These are phyloP conservation scores for Halophytophthora polymorphica DNA, from an alignment of 352 stramenopile species.

Conservation along the genomic window DNA sequence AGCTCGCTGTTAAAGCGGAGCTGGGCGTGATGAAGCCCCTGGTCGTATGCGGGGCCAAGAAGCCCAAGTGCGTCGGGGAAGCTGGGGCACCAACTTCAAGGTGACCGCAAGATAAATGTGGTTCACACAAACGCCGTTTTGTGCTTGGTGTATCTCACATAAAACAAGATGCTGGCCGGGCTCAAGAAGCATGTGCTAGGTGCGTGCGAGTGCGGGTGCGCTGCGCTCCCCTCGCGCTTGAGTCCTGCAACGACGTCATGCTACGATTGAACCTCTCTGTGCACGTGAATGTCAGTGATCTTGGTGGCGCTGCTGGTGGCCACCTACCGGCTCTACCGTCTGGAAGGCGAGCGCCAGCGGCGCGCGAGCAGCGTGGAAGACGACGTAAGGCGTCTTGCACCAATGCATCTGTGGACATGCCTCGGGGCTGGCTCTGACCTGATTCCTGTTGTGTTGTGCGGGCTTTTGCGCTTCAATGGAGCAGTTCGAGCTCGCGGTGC, in stretches of 20 bases:
- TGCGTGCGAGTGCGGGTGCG: slow-evolving; percentile 17
- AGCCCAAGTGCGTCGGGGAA: too few relatives aligned
- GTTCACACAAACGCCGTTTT: too few relatives aligned
- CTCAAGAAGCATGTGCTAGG: slow-evolving; percentile 38
- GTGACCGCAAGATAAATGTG: too few relatives aligned
- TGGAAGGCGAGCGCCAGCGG: slow-evolving; percentile 43
- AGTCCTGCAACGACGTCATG: not conserved
- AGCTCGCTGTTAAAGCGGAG: too few relatives aligned
- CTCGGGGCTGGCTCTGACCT: slow-evolving; percentile 6
- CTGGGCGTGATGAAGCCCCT: too few relatives aligned
- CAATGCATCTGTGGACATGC: not conserved
- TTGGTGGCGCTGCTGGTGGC: slow-evolving; percentile 52
- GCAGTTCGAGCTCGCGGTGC: slow-evolving; percentile 53
- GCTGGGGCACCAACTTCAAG: too few relatives aligned
- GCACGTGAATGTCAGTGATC: slow-evolving; percentile 35
- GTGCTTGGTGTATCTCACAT: too few relatives aligned
- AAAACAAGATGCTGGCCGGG: slow-evolving; percentile 21
- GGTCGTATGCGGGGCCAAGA: too few relatives aligned
- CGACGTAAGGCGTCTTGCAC: slow-evolving; percentile 22
- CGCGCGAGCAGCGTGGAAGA: slow-evolving; percentile 30
- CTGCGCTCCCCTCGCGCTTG: not conserved
- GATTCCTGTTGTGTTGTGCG: not conserved
- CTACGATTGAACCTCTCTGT: not conserved
- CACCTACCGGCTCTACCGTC: slow-evolving; percentile 53
- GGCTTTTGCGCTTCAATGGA: too few relatives aligned